Percentiles rank a stretch among this genome's conserved stretches.
These are phyloP conservation scores for Ophiosphaerella herpotricha DNA, from an alignment of 2,329 filamentous ascomycete genomes.

Conservation along the genomic window DNA sequence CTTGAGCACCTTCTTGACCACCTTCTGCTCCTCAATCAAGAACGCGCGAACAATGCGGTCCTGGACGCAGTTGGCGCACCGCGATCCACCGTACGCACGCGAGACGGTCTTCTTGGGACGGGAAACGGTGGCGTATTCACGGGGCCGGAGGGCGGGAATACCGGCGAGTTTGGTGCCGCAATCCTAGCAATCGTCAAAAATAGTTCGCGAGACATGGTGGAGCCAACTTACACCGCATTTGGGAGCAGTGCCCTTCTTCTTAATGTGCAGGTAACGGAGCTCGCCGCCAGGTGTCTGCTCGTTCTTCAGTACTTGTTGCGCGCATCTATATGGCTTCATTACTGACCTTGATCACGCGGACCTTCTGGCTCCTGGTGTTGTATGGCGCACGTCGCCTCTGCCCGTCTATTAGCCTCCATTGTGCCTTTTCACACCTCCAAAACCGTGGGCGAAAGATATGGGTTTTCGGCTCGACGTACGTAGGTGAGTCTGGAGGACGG, in stretches of 20 bases:
- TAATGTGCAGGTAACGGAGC: slow-evolving; percentile 96
- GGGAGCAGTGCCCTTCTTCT: slow-evolving; percentile 97
- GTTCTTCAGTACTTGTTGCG: slow-evolving; percentile 9
- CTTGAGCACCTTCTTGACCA: slow-evolving; percentile 99
- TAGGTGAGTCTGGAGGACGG: slow-evolving; percentile 60
- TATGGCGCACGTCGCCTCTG: slow-evolving; percentile 68
- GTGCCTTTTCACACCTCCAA: background rate
- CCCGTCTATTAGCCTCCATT: slow-evolving; percentile 38
- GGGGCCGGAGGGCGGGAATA: slow-evolving; percentile 96
- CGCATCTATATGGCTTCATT: background rate
- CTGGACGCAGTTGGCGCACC: slow-evolving; percentile 98
- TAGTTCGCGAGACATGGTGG: background rate
- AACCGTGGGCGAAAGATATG: background rate
- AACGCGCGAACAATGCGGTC: slow-evolving; percentile 98
- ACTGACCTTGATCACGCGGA: slow-evolving; percentile 60
- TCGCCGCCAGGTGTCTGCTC: slow-evolving; percentile 93
- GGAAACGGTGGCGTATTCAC: slow-evolving; percentile 96
- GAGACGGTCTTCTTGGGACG: slow-evolving; percentile 99
- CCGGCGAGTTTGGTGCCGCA: slow-evolving; percentile 96
- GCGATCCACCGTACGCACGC: slow-evolving; percentile 94
- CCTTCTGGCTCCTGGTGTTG: slow-evolving; percentile 98
- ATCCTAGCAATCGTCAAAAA: slow-evolving; percentile 66
- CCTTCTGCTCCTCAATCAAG: slow-evolving; percentile 99
- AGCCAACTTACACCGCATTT: slow-evolving; percentile 68
- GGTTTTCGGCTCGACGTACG: slow-evolving; percentile 50